Evolutionary conservation across 2,329 filamentous ascomycete species (phyloP).

Genomic region (Hymenoscyphus fructigenus): DNA sequence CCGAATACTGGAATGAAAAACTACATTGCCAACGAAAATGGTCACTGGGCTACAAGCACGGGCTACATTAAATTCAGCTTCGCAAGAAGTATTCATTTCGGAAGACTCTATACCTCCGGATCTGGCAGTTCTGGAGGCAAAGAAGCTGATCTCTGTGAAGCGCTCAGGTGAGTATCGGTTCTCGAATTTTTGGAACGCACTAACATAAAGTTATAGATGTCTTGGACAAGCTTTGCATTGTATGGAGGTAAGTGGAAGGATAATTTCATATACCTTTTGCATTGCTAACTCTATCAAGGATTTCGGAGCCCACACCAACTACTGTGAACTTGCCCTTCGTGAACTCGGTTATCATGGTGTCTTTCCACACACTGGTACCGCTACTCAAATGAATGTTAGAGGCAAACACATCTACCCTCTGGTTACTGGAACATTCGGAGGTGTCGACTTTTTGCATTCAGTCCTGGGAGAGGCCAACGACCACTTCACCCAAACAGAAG

Average conservation of each 20-base stretch:
- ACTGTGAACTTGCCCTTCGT: slow-evolving; percentile 73
- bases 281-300: slow-evolving; percentile 42
- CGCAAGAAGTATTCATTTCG: slow-evolving; percentile 72
- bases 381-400: slow-evolving; percentile 63
- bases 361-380: slow-evolving; percentile 71
- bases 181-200: neutral
- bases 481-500: slow-evolving; percentile 81
- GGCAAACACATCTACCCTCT: slow-evolving; percentile 71
- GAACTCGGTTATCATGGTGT: slow-evolving; percentile 69
- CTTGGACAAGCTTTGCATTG: slow-evolving; percentile 58
- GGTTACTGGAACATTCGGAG: slow-evolving; percentile 75
- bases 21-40: slow-evolving; percentile 90
- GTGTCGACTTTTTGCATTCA: slow-evolving; percentile 81
- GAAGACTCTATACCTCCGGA: slow-evolving; percentile 70
- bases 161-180: slow-evolving; percentile 50
- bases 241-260: slow-evolving; percentile 38
- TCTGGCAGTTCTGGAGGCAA: slow-evolving; percentile 57
- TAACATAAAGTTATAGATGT: slow-evolving; percentile 34
- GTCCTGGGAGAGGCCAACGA: slow-evolving; percentile 73
- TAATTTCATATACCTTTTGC: too few species aligned
- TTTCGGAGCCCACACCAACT: slow-evolving; percentile 80
- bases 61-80: slow-evolving; percentile 81
- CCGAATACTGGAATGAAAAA: slow-evolving; percentile 93
- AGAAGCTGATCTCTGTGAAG: slow-evolving; percentile 78
- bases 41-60: slow-evolving; percentile 84